Evolutionary conservation across 805 yeast genomes (phyloP), one percentile per base, ranked within the genome.

Genomic region (Yarrowia divulgata): DNA sequence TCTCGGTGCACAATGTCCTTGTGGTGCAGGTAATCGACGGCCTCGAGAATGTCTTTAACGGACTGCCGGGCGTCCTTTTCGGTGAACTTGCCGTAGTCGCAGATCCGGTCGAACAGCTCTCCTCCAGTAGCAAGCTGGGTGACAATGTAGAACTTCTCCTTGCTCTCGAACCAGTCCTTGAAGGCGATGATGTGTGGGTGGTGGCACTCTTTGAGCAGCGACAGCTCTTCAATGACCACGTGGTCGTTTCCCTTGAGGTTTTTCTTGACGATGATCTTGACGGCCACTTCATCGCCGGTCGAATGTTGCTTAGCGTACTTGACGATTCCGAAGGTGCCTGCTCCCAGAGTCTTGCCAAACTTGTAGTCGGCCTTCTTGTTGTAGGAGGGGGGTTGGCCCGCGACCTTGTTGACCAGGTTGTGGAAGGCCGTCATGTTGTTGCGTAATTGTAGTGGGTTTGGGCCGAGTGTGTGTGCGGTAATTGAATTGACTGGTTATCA

Each of bases 101-200:
- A 84, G 71, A 94, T 92, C 68, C 98, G 81, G 71, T 93, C 97
- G 76, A 94, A 94, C 70, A 94, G 81, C 78, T 94, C 99, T 64
- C 99, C 99, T 39, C 99, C 99, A 1, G 93, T 89, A 32, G 98
- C 98, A 75, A 94, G 82, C 78, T 94, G 97, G 1, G 98, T 94
- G 19, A 92, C 97, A 70, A 94, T 89, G 76, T 91, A 94, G 79
- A 91, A 93, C 80, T 94, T 94, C 74, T 93, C 97, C 77, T 86
- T 90, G 37, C 92, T 86, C 80, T 94, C 98, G 77, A 94, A 94
- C 94, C 97, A 94, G 77, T 93, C 97, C 67, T 88, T 83, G 76
- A 94, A 89, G 46, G 88, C 87, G n/a, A 94, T 97, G 73, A 94
- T 93, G 78, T 94, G 90, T 1, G 93, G 93, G 78, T 93, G 97